Evolutionary conservation across 495 filamentous ascomycete species (phyloP).

Genomic region (Neurospora sp.): DNA sequence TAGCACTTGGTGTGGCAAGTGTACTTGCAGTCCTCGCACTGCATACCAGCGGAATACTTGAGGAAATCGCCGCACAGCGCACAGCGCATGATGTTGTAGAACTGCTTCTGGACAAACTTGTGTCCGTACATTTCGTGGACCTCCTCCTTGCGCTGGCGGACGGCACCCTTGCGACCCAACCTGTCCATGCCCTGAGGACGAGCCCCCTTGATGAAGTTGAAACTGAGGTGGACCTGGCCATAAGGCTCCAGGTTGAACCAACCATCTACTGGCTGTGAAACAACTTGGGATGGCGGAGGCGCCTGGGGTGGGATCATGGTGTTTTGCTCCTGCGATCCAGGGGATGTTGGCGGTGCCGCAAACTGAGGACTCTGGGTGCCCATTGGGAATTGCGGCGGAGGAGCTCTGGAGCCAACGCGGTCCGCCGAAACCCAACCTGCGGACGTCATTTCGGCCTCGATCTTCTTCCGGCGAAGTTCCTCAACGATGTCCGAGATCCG

Average conservation of each 20-base stretch:
- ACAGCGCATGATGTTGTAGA: constrained; percentile 99
- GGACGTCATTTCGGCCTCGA: constrained; percentile 83
- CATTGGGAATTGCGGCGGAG: constrained; percentile 46
- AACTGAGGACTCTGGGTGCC: constrained; percentile 36
- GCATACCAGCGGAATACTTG: constrained; percentile 97
- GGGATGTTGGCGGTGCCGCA: constrained; percentile 25
- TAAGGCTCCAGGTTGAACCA: constrained; percentile 97
- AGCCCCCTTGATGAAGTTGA: constrained; percentile 70
- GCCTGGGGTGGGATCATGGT: constrained; percentile 10
- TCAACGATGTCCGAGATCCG: constrained; percentile 95
- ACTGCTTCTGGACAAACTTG: constrained; percentile 95
- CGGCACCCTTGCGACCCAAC: constrained; percentile 87
- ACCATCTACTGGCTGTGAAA: constrained; percentile 70
- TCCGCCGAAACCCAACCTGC: constrained; percentile 96
- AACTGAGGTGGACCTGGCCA: constrained; percentile 69
- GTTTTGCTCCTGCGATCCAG: constrained; percentile 14
- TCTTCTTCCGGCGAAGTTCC: constrained; percentile 93
- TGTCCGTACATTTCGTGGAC: constrained; percentile 97
- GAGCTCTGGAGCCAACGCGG: constrained; percentile 57
- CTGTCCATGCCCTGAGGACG: constrained; percentile 61
- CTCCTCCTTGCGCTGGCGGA: constrained; percentile 93
- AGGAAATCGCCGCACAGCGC: constrained; percentile 96
- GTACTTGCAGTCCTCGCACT: constrained; percentile 99
- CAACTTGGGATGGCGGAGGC: constrained; percentile 27
- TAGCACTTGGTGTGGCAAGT: constrained; percentile 98